Conservation (phyloP, 768 basidiomycete genomes). For the Coprinopsis marcescibilis region DNA sequence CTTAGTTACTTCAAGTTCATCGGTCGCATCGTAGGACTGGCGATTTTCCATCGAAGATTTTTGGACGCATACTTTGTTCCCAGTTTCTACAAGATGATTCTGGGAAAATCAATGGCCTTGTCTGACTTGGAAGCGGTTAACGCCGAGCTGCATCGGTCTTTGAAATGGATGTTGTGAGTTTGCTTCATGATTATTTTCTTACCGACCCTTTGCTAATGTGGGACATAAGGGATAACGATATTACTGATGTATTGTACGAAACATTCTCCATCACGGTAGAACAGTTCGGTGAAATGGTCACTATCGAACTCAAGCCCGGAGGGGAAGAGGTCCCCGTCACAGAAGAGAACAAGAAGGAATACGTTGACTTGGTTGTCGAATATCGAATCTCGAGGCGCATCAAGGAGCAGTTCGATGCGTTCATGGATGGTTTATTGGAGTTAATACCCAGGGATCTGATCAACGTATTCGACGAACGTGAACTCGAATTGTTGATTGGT, state of each 20-base stretch:
- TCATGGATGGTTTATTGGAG: slow-evolving; percentile 82
- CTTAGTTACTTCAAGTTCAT: slow-evolving; percentile 81
- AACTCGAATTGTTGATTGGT: slow-evolving; percentile 84
- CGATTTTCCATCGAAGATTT: slow-evolving; percentile 74
- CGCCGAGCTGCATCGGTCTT: slow-evolving; percentile 60
- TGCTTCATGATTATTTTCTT: neutral
- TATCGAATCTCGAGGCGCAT: slow-evolving; percentile 82
- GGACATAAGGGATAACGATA: slow-evolving; percentile 59
- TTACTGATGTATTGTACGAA: slow-evolving; percentile 69
- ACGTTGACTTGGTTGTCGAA: slow-evolving; percentile 70
- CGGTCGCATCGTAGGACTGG: slow-evolving; percentile 66
- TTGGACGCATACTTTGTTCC: slow-evolving; percentile 76
- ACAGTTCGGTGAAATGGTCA: slow-evolving; percentile 67
- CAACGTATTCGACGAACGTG: slow-evolving; percentile 87
- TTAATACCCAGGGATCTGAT: slow-evolving; percentile 79
- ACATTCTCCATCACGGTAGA: slow-evolving; percentile 69
- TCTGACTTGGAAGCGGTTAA: slow-evolving; percentile 67
- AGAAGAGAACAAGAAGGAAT: slow-evolving; percentile 73
- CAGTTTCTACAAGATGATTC: slow-evolving; percentile 77
- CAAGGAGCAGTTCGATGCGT: slow-evolving; percentile 77
- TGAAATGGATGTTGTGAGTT: slow-evolving; percentile 72
- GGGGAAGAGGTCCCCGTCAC: slow-evolving; percentile 61
- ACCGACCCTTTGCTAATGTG: slow-evolving; percentile 1
- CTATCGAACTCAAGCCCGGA: slow-evolving; percentile 57
- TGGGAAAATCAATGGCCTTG: slow-evolving; percentile 53